These are phyloP conservation scores for Diplosphaera chodatii DNA, from an alignment of 139 green algal species.

Conservation along the genomic window DNA sequence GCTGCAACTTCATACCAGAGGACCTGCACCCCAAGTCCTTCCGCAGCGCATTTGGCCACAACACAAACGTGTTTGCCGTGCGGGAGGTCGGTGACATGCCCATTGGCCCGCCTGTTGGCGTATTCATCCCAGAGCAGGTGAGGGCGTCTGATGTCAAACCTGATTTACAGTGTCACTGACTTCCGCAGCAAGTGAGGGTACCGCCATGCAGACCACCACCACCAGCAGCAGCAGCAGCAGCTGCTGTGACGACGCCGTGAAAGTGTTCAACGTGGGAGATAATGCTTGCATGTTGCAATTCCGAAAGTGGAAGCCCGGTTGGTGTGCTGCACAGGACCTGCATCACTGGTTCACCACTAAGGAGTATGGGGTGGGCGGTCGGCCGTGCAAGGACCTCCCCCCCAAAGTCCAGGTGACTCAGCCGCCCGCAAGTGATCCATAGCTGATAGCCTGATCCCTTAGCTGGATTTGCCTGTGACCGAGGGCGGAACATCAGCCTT, in stretches of 20 bases:
- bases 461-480: background rate
- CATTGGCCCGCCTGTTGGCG: background rate
- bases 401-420: conserved; percentile 18
- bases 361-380: conserved; percentile 25
- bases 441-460: too few species aligned
- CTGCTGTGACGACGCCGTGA: too few species aligned
- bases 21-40: conserved; percentile 51
- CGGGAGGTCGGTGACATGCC: background rate
- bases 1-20: conserved; percentile 35
- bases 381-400: conserved; percentile 15
- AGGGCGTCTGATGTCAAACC: too few species aligned
- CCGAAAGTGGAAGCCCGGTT: too few species aligned
- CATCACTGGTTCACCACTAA: background rate
- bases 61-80: conserved; percentile 53
- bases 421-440: too few species aligned
- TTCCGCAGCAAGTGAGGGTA: too few species aligned
- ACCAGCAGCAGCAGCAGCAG: too few species aligned
- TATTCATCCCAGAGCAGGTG: background rate
- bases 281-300: too few species aligned
- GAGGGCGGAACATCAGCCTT: background rate
- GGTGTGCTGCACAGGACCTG: background rate
- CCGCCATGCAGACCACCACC: too few species aligned
- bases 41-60: conserved; percentile 45
- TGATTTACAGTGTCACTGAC: too few species aligned
- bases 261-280: too few species aligned